Conservation (phyloP, 2,329 filamentous ascomycete species). For the Xylariaceae sp. region DNA sequence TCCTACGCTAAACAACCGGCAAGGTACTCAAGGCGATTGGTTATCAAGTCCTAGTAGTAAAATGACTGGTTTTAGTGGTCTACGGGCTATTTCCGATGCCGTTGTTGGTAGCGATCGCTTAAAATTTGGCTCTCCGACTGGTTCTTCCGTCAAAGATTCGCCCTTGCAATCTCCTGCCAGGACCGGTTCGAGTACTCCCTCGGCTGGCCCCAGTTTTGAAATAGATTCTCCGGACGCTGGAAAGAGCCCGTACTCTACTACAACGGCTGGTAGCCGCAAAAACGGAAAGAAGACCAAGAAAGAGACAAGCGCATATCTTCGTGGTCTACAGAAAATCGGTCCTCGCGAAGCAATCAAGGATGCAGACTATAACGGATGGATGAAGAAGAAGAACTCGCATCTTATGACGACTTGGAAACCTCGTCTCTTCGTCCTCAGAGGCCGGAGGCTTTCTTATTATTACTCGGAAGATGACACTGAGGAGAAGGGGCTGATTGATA, state of each 20-base stretch:
- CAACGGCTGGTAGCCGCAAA: conserved; percentile 55
- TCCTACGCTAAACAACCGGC: conserved; percentile 48
- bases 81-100: conserved; percentile 86
- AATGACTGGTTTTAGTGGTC: conserved; percentile 63
- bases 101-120: conserved; percentile 59
- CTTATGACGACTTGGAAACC: conserved; percentile 98
- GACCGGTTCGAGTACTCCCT: conserved; percentile 77
- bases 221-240: conserved; percentile 74
- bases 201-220: conserved; percentile 73
- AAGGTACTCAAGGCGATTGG: conserved; percentile 61
- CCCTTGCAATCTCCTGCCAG: conserved; percentile 69
- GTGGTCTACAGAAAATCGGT: conserved; percentile 79
- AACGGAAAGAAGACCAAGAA: conserved; percentile 79
- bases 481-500: conserved; percentile 96
- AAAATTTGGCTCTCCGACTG: conserved; percentile 56
- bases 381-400: conserved; percentile 98
- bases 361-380: conserved; percentile 97
- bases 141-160: conserved; percentile 58
- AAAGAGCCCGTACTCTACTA: conserved; percentile 59
- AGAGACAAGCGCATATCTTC: conserved; percentile 90
- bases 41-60: conserved; percentile 59
- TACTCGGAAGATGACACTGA: conserved; percentile 92
- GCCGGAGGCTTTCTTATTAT: conserved; percentile 90
- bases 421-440: conserved; percentile 91
- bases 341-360: conserved; percentile 83